Evolutionary conservation across 257 asterid species (phyloP), one percentile per base, ranked within the genome.

Genomic region (Nicotiana obtusifolia): DNA sequence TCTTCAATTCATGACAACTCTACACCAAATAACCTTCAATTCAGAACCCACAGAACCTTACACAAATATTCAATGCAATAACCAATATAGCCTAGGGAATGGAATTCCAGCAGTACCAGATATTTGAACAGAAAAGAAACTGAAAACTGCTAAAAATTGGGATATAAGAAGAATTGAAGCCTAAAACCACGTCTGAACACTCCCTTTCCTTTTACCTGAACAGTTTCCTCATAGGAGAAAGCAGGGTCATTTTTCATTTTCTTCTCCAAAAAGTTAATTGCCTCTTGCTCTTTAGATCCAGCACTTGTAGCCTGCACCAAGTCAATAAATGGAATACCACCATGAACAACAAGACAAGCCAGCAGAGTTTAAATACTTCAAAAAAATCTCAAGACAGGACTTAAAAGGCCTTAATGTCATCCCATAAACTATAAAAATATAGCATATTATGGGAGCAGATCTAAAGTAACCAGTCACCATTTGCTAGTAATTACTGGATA

Each of bases 271-370:
- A 95, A 93, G 76, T 95, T 95, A 65, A 95, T 90, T 59, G 98
- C 98, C 85, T 93, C 99, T 90, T 95, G 99, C 84, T 95, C 99
- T 87, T 95, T 95, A 33, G 94, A 88, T 83, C 99, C 98, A 67
- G 98, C 97, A 86, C 99, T 95, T 66, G 98, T 92, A 78, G 99
- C 99, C 99, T 95, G 82, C 84, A 84, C 82, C 82, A 83, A 59
- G 67, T 76, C 81, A 66, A 76, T 30, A 52, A 87, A 82, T 49
- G 52, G 77, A 33, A 82, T 80, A 49, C 41, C 15, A 17, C 24
- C 62, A 49, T 49, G 52, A 75, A 75, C 41, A 49, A 7, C 44
- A 37, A n/a, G 33, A 71, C 28, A 71, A 24, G 44, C 16, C 41
- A 24, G 22, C 24, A 24, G 17, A 73, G 24, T 73, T 44, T 7